Percentiles rank a stretch among this genome's conserved stretches.
Evolutionary conservation across 108 stramenopile genomes (phyloP).

Genomic region (Fistulifera solaris): DNA sequence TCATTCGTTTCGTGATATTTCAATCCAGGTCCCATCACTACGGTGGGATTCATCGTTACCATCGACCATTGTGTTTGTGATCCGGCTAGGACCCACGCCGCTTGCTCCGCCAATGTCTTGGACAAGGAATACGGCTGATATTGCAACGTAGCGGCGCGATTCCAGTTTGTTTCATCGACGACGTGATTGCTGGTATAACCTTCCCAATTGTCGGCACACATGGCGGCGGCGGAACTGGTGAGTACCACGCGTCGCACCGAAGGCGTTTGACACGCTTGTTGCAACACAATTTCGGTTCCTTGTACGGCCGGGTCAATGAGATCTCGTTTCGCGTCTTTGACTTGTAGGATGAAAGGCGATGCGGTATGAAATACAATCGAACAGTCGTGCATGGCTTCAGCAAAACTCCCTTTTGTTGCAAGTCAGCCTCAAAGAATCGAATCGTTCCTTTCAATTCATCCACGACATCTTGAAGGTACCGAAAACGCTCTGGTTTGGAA

Average conservation of each 20-base stretch:
- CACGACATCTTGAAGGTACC: slow-evolving; percentile 13
- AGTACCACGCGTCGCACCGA: slow-evolving; percentile 19
- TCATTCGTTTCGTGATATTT: slow-evolving; percentile 11
- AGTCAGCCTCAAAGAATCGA: slow-evolving; percentile 14
- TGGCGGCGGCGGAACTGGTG: slow-evolving; percentile 10
- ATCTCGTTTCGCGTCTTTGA: slow-evolving; percentile 10
- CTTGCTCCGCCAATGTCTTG: slow-evolving; percentile 21
- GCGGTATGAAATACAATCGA: slow-evolving; percentile 19
- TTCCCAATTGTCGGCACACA: slow-evolving; percentile 10
- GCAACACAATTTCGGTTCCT: slow-evolving; percentile 13
- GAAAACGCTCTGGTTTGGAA: slow-evolving; percentile 6
- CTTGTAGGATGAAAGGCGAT: neutral
- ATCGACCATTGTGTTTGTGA: slow-evolving; percentile 9
- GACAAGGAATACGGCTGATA: slow-evolving; percentile 10
- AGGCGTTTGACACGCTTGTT: slow-evolving; percentile 9
- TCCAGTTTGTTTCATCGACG: slow-evolving; percentile 9
- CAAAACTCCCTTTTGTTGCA: slow-evolving; percentile 9
- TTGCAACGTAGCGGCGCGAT: slow-evolving; percentile 4
- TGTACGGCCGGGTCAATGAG: slow-evolving; percentile 12
- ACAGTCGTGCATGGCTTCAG: slow-evolving; percentile 15
- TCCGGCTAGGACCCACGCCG: slow-evolving; percentile 15
- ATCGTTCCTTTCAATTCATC: slow-evolving; percentile 10
- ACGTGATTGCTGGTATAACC: neutral
- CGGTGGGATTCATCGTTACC: slow-evolving; percentile 13
- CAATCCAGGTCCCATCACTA: slow-evolving; percentile 18